Evolutionary conservation across 352 stramenopile species (phyloP).

Genomic region (Phytophthora cajani): DNA sequence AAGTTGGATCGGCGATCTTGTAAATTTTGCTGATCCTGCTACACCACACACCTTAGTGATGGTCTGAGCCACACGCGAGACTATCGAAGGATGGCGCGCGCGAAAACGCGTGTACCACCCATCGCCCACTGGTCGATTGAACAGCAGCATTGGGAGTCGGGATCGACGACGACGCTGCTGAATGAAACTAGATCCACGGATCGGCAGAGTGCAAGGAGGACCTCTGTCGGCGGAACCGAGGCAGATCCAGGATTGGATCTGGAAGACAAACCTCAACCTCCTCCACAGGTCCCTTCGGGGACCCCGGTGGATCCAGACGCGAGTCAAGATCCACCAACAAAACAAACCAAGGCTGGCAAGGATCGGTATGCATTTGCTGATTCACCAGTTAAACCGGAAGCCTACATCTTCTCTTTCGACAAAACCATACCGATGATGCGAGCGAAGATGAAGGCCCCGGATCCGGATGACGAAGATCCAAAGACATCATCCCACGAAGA

Average conservation of each 20-base stretch:
- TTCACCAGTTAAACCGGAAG: background rate
- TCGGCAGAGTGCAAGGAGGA: background rate
- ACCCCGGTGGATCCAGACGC: background rate
- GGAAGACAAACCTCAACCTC: background rate
- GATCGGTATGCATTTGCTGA: background rate
- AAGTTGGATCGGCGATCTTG: background rate
- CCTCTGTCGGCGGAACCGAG: background rate
- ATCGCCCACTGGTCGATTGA: too few species aligned
- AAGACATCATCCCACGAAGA: background rate
- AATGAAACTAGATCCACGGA: constrained; percentile 7
- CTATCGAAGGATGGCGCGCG: too few species aligned
- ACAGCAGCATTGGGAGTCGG: too few species aligned
- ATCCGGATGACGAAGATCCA: background rate
- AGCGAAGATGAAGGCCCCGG: background rate
- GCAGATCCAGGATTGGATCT: background rate
- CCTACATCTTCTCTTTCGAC: background rate
- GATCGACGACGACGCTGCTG: constrained; percentile 19
- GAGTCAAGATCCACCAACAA: background rate
- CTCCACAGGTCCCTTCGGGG: background rate
- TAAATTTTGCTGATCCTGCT: background rate
- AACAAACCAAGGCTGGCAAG: background rate
- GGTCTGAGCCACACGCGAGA: too few species aligned
- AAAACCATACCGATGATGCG: background rate
- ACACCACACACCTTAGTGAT: constrained; percentile 18
- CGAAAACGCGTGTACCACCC: too few species aligned